A percentile compares a stretch with the other conserved stretches of the same genome.
phyloP scores from a whole-genome alignment of 148 eudicot genomes.

The Vaccinium vitisidaea region DNA sequence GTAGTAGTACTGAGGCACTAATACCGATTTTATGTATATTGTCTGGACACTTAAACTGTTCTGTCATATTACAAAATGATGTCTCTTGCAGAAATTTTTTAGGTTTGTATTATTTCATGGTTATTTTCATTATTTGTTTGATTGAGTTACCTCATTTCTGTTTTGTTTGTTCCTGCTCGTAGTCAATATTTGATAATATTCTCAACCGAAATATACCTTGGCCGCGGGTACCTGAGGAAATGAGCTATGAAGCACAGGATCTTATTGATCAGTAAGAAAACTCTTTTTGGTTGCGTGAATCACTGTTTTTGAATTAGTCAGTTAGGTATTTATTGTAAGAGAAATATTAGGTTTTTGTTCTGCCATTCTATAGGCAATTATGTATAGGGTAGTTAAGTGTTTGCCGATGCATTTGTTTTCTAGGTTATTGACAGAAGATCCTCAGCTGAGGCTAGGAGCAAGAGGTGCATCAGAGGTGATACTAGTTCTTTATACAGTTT shows the following conservation, averaged over 20 bases:
- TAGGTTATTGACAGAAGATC: constrained; percentile 90
- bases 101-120: neutral
- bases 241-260: constrained; percentile 82
- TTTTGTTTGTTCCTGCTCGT: constrained; percentile 17
- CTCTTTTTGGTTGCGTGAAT: neutral
- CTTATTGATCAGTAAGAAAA: constrained; percentile 78
- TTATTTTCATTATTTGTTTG: neutral
- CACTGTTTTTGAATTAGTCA: neutral
- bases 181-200: constrained; percentile 96
- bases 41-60: neutral
- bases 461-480: constrained; percentile 93
- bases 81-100: neutral
- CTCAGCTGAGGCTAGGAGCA: constrained; percentile 95
- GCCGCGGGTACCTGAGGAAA: constrained; percentile 91
- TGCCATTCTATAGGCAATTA: neutral
- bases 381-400: neutral
- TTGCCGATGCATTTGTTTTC: constrained; percentile 8
- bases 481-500: neutral
- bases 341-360: neutral
- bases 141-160: neutral
- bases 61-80: neutral
- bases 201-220: constrained; percentile 93
- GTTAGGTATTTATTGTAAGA: neutral
- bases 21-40: neutral
- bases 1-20: neutral